These are phyloP conservation scores for Cyathus pygmaeus DNA, from an alignment of 1,284 basidiomycete genomes.

Conservation along the genomic window DNA sequence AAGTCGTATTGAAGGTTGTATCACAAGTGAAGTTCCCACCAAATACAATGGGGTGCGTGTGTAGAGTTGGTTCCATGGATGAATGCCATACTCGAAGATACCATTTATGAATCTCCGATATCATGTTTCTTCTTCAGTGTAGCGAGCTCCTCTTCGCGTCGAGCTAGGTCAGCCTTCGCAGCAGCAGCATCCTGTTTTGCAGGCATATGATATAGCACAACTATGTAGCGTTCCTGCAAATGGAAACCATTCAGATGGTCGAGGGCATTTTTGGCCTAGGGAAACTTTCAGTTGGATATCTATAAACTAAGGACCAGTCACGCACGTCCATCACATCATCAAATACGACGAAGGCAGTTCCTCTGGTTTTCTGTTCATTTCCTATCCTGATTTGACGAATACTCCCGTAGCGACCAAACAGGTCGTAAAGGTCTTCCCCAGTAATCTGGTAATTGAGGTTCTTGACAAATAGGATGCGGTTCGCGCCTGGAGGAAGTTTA, in stretches of 20 bases:
- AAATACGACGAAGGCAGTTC: constrained; percentile 95
- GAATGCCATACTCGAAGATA: not conserved
- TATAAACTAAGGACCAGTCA: constrained; percentile 10
- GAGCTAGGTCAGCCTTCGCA: constrained; percentile 92
- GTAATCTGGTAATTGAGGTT: constrained; percentile 96
- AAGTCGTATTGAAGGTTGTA: constrained; percentile 1
- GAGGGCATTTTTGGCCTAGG: constrained; percentile 92
- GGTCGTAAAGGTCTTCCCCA: constrained; percentile 94
- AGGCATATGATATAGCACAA: constrained; percentile 97
- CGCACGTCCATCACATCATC: constrained; percentile 90
- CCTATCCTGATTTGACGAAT: constrained; percentile 96
- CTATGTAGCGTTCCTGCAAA: constrained; percentile 97
- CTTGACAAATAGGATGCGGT: constrained; percentile 87
- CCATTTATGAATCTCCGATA: constrained; percentile 64
- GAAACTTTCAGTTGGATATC: not conserved
- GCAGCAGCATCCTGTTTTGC: constrained; percentile 93
- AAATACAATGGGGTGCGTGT: too few species aligned
- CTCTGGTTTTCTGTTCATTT: constrained; percentile 91
- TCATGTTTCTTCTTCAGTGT: constrained; percentile 89
- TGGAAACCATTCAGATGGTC: constrained; percentile 99
- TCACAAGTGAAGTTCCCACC: not conserved
- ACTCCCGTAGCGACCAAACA: constrained; percentile 97
- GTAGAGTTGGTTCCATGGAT: too few species aligned
- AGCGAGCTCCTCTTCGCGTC: constrained; percentile 90
- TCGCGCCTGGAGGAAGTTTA: constrained; percentile 87